Evolutionary conservation across 2,329 filamentous ascomycete species (phyloP), one percentile per base, ranked within the genome.

Genomic region (Apiospora saccharicola): DNA sequence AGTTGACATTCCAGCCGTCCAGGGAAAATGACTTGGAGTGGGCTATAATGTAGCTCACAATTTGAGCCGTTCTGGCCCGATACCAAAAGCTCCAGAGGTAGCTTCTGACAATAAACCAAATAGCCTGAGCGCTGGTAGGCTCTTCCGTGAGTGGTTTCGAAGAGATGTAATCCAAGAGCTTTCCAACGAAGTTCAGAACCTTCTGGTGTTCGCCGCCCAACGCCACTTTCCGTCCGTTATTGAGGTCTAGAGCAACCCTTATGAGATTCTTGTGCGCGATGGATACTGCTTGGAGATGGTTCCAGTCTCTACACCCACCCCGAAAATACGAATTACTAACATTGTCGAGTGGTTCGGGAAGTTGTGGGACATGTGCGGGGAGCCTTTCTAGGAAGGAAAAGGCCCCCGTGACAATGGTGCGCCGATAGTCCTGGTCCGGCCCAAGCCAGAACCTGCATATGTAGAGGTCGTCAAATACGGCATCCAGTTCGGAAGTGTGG

Each of bases 61-160:
- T 51, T 8, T 69, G 68, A 51, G 51, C n/a, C 10, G 13, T 67
- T 24, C 30, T 67, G 16, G 61, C 61, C 5, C 61, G 61, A 6
- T 69, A n/a, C 44, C 68, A 69, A 19, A 34, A 69, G 43, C 37
- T 46, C 44, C 68, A 69, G 7, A 69, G 68, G 34, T 46, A 69
- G 22, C 30, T 12, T 37, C 46, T n/a, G 1, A 51, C 44, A 37
- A 69, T 30, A 13, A 69, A 34, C 41, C 68, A 69, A 37, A 44
- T n/a, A 51, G n/a, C n/a, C n/a, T 47, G 22, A 3, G 5, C 46
- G 41, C 7, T 24, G 34, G n/a, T n/a, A 5, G 41, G 19, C 10
- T 34, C 68, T 34, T 34, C 68, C 22, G 8, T 41, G 5, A 47
- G 14, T n/a, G 30, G 19, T 22, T 69, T 69, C n/a, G 24, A 51